A percentile compares a stretch with the other conserved stretches of the same genome.
Evolutionary conservation across 2,329 filamentous ascomycete species (phyloP).

Genomic region (Phialophora macrospora): DNA sequence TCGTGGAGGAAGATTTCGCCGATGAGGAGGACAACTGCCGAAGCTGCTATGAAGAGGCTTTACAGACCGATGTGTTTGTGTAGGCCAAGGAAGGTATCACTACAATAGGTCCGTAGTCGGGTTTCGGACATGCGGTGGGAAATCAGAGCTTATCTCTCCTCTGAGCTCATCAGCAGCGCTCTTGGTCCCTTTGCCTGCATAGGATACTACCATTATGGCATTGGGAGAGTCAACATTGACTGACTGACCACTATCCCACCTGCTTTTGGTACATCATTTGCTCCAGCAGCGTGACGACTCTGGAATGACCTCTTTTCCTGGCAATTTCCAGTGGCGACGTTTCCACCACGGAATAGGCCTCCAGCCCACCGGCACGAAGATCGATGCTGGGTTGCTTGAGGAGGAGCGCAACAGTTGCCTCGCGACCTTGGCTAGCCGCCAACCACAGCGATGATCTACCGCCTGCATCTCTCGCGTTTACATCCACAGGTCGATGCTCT

Average conservation of each 20-base stretch:
- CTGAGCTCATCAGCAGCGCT: background rate
- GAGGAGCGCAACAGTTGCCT: background rate
- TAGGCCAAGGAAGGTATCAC: no score
- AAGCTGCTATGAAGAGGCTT: no score
- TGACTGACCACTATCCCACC: background rate
- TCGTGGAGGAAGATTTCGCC: no score
- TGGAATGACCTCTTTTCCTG: background rate
- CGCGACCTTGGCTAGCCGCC: no score
- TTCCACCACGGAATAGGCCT: background rate
- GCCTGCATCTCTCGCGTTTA: background rate
- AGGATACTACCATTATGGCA: background rate
- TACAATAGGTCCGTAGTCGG: no score
- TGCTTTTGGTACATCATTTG: background rate
- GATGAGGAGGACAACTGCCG: no score
- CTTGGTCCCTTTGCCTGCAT: background rate
- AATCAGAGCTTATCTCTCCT: no score
- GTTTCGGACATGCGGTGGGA: no score
- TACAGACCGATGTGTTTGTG: no score
- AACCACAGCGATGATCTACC: background rate
- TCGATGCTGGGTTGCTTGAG: constrained; percentile 7
- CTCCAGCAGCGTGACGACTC: background rate
- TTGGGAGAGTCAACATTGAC: background rate
- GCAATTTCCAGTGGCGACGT: background rate
- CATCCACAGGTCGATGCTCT: background rate
- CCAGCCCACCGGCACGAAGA: background rate